Evolutionary conservation across 202 grass and related monocot genomes (phyloP).

Genomic region (Panicum virgatum): DNA sequence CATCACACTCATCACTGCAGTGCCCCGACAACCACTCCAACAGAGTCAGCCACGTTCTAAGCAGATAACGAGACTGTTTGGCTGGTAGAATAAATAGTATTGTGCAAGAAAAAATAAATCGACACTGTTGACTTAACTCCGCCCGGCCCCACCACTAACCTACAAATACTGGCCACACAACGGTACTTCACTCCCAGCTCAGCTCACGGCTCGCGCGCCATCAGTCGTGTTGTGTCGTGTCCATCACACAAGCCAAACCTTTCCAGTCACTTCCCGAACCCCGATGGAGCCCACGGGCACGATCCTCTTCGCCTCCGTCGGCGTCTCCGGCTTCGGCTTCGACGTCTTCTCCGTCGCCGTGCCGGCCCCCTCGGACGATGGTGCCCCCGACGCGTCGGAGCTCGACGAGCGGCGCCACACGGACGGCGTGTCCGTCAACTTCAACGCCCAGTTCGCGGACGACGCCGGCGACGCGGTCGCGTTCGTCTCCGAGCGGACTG

Average conservation of each 20-base stretch:
- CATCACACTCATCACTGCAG: neutral
- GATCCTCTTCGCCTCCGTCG: conserved; percentile 62
- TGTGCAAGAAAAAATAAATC: too few species aligned
- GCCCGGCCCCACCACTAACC: neutral
- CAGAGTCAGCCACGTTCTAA: neutral
- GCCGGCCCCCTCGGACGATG: neutral
- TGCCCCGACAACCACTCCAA: conserved; percentile 26
- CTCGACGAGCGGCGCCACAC: conserved; percentile 70
- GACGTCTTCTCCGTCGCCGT: conserved; percentile 84
- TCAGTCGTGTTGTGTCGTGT: neutral
- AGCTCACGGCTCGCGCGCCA: neutral
- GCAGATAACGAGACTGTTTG: too few species aligned
- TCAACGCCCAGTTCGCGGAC: conserved; percentile 82
- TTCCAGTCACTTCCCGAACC: neutral
- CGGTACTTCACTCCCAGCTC: neutral
- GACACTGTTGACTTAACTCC: too few species aligned
- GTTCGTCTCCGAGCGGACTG: conserved; percentile 82
- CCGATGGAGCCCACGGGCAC: conserved; percentile 80
- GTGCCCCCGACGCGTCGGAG: neutral
- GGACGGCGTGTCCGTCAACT: conserved; percentile 78
- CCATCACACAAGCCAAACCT: neutral
- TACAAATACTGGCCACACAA: conserved; percentile 34
- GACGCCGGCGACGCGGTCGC: conserved; percentile 51
- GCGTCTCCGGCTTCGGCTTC: conserved; percentile 78
- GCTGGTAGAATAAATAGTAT: too few species aligned